These are phyloP conservation scores for Grosmannia penicillata DNA, from an alignment of 2,329 filamentous ascomycete species.

Conservation along the genomic window DNA sequence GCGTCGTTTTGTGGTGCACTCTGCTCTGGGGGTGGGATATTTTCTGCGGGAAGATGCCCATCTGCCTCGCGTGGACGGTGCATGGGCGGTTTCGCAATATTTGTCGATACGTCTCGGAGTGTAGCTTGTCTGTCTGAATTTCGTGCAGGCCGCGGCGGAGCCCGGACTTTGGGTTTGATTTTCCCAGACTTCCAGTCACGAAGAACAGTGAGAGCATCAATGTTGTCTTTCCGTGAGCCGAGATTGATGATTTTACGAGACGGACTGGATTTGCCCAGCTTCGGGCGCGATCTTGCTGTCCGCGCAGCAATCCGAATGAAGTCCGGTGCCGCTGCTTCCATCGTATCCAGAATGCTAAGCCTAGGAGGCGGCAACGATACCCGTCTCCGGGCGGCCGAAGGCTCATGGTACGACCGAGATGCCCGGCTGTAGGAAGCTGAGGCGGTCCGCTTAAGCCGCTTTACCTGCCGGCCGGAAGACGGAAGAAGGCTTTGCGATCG, in stretches of 20 bases:
- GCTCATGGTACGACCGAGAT: too few relatives aligned
- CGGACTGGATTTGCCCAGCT: conserved; percentile 40
- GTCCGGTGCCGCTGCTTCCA: conserved; percentile 33
- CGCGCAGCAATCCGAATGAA: conserved; percentile 50
- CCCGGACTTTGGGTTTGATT: conserved; percentile 23
- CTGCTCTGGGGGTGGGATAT: too few relatives aligned
- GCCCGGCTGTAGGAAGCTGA: too few relatives aligned
- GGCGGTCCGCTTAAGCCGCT: too few relatives aligned
- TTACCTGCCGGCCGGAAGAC: too few relatives aligned
- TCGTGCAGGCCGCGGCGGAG: neutral
- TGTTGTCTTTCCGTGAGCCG: conserved; percentile 44
- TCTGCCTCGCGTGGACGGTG: neutral
- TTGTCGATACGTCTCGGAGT: conserved; percentile 5
- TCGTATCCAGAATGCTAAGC: conserved; percentile 47
- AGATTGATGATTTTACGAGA: conserved; percentile 41
- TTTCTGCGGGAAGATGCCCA: too few relatives aligned
- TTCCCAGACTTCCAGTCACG: conserved; percentile 39
- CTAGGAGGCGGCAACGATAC: conserved; percentile 20
- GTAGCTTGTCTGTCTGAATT: neutral
- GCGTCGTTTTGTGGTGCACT: too few relatives aligned
- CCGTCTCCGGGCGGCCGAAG: neutral
- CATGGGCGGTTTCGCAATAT: neutral
- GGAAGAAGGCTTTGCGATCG: conserved; percentile 34
- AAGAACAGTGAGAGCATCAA: conserved; percentile 39
- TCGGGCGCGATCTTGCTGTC: conserved; percentile 29